Percentiles rank a stretch among this genome's conserved stretches.
Evolutionary conservation across 2,329 filamentous ascomycete genomes (phyloP).

Genomic region (Aspergillus sojae): DNA sequence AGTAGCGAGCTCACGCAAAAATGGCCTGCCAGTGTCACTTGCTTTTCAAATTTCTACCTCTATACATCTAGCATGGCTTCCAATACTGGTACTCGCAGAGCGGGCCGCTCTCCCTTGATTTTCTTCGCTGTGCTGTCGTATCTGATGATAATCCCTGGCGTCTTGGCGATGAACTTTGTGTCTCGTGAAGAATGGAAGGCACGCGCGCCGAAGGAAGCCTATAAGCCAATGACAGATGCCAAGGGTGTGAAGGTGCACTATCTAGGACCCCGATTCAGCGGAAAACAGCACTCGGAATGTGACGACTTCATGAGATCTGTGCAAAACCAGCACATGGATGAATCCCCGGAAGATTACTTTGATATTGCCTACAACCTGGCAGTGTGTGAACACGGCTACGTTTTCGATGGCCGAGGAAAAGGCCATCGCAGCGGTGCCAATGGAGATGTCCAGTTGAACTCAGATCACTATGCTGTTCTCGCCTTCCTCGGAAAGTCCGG

Average conservation of each 20-base stretch:
- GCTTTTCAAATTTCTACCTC: background rate
- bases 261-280: slow-evolving; percentile 3
- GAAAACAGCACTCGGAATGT: slow-evolving; percentile 1
- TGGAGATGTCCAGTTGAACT: slow-evolving; percentile 8
- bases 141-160: background rate
- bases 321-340: slow-evolving; percentile 8
- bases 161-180: slow-evolving; percentile 9
- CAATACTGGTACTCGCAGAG: background rate
- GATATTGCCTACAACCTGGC: slow-evolving; percentile 13
- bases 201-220: slow-evolving; percentile 4
- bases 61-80: background rate
- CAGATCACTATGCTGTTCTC: slow-evolving; percentile 14
- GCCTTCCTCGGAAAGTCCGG: slow-evolving; percentile 12
- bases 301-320: slow-evolving; percentile 9
- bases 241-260: slow-evolving; percentile 15
- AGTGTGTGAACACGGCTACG: slow-evolving; percentile 13
- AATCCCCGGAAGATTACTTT: slow-evolving; percentile 3
- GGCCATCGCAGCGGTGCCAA: slow-evolving; percentile 12
- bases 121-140: background rate
- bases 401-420: slow-evolving; percentile 11
- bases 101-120: slow-evolving; percentile 24
- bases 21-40: background rate
- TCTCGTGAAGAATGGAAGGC: slow-evolving; percentile 12
- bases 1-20: too few relatives aligned
- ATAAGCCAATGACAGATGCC: slow-evolving; percentile 6